These are phyloP conservation scores for Leccinum fallax DNA, from an alignment of 1,284 basidiomycete species.

Conservation along the genomic window DNA sequence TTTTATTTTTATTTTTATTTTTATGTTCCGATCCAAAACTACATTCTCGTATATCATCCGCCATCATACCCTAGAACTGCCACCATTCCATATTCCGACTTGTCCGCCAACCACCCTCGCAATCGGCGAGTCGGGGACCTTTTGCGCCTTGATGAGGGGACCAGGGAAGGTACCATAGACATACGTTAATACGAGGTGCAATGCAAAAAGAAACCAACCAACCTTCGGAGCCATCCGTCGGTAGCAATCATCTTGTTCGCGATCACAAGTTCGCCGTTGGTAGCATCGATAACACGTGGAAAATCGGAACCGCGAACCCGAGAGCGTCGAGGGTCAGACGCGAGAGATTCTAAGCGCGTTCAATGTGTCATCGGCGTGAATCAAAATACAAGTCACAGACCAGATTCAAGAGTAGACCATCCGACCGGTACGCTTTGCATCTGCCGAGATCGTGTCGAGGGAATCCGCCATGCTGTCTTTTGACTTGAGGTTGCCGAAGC, in stretches of 20 bases:
- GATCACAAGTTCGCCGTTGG: slow-evolving; percentile 27
- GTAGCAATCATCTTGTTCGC: slow-evolving; percentile 37
- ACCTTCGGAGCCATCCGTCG: slow-evolving; percentile 38
- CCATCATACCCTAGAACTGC: not conserved
- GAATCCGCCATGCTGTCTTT: slow-evolving; percentile 56
- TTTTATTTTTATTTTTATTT: not conserved
- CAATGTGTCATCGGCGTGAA: slow-evolving; percentile 10
- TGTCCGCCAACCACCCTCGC: not conserved
- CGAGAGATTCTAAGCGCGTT: slow-evolving; percentile 21
- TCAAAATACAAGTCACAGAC: slow-evolving; percentile 9
- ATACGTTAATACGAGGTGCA: slow-evolving; percentile 1
- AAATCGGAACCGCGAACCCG: slow-evolving; percentile 2
- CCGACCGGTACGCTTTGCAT: slow-evolving; percentile 52
- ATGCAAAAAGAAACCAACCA: slow-evolving; percentile 1
- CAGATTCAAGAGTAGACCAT: slow-evolving; percentile 10
- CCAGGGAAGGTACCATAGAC: slow-evolving; percentile 30
- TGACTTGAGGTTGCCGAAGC: slow-evolving; percentile 58
- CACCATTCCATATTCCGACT: not conserved
- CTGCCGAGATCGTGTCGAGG: slow-evolving; percentile 54
- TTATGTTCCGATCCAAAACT: not conserved
- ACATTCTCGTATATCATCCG: not conserved
- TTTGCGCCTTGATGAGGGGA: slow-evolving; percentile 35
- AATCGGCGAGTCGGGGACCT: slow-evolving; percentile 20
- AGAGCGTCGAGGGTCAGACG: slow-evolving; percentile 5
- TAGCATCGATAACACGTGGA: slow-evolving; percentile 22